Conservation (phyloP, 179 eudicot species). For the Silene vulgaris region DNA sequence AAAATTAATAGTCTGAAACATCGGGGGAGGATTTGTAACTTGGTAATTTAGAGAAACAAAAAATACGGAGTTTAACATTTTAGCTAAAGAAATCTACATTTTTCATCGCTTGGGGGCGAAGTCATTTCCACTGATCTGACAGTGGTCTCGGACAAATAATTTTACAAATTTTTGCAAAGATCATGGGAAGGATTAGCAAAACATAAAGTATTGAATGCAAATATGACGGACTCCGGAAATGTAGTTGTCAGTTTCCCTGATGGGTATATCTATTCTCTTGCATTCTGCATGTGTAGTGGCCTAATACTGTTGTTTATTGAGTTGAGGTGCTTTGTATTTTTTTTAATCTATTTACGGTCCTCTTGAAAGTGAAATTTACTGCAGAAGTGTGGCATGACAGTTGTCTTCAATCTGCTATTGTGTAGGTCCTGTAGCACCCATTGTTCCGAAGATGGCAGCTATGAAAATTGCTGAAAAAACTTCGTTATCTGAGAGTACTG, state of each 20-base stretch:
- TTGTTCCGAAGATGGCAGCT: slow-evolving; percentile 25
- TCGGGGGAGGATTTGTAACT: too few relatives aligned
- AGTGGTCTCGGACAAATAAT: too few relatives aligned
- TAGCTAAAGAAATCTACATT: too few relatives aligned
- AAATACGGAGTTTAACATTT: too few relatives aligned
- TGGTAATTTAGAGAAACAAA: too few relatives aligned
- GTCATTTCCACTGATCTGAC: too few relatives aligned
- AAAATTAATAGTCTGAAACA: too few relatives aligned
- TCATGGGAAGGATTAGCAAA: too few relatives aligned
- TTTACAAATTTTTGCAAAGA: too few relatives aligned
- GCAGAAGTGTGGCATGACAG: background rate
- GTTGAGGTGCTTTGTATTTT: background rate
- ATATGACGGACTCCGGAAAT: background rate
- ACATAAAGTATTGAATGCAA: background rate
- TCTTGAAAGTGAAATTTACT: background rate
- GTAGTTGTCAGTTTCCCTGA: background rate
- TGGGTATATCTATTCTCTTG: background rate
- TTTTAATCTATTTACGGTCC: too few relatives aligned
- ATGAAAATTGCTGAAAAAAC: slow-evolving; percentile 24
- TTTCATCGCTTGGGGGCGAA: too few relatives aligned
- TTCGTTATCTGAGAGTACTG: slow-evolving; percentile 21
- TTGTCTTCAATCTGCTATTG: slow-evolving; percentile 1
- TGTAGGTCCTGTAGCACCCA: slow-evolving; percentile 20
- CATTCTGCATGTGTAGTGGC: background rate
- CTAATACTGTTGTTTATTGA: background rate